These are phyloP conservation scores for Eucalyptus cloeziana DNA, from an alignment of 345 rosid species.

Conservation along the genomic window DNA sequence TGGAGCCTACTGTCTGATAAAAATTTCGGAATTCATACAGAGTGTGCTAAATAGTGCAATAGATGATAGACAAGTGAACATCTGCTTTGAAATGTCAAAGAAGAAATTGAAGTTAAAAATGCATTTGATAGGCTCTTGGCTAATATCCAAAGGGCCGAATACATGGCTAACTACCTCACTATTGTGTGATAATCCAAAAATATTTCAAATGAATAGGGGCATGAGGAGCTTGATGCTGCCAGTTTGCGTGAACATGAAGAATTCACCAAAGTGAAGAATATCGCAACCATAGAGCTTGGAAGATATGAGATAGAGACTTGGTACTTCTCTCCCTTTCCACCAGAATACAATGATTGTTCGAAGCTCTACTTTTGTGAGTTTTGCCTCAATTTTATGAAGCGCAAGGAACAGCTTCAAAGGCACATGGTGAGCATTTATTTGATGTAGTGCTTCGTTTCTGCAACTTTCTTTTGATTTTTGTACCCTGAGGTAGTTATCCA, in stretches of 20 bases:
- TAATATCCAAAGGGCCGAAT: not conserved
- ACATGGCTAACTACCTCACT: not conserved
- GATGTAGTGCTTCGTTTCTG: not conserved
- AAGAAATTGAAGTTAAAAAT: not conserved
- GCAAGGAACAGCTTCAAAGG: slow-evolving; percentile 98
- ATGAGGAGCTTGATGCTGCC: slow-evolving; percentile 99
- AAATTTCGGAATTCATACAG: not conserved
- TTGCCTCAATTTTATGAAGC: slow-evolving; percentile 97
- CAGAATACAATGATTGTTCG: slow-evolving; percentile 88
- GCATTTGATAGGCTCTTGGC: not conserved
- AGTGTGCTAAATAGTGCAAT: not conserved
- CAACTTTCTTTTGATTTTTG: not conserved
- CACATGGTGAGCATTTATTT: slow-evolving; percentile 69
- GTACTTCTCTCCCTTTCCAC: slow-evolving; percentile 99
- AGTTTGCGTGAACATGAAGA: slow-evolving; percentile 99
- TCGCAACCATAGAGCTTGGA: slow-evolving; percentile 96
- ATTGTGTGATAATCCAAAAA: not conserved
- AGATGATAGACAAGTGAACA: not conserved
- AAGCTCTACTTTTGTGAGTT: slow-evolving; percentile 99
- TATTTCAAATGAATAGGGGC: slow-evolving; percentile 38
- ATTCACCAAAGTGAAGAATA: slow-evolving; percentile 96
- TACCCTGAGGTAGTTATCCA: not conserved
- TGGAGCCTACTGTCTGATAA: not conserved
- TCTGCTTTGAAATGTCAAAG: not conserved
- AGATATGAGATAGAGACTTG: slow-evolving; percentile 99